Percentiles rank a stretch among this genome's conserved stretches.
Evolutionary conservation across 305 asterid genomes (phyloP).

Genomic region (Solanum hybrid): DNA sequence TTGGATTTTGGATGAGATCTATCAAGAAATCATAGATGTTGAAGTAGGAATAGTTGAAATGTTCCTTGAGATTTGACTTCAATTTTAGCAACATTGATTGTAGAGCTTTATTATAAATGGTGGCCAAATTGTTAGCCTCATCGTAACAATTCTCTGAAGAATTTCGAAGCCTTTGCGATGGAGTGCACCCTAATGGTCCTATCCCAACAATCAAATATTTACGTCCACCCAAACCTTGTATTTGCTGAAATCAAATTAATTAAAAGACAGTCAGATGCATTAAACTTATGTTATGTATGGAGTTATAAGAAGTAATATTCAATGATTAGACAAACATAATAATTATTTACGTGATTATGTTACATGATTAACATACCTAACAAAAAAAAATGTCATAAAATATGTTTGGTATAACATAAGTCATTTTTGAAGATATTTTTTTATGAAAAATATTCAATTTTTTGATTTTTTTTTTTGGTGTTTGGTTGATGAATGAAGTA

Average conservation of each 20-base stretch:
- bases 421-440: not conserved
- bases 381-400: not conserved
- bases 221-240: slow-evolving; percentile 26
- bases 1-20: slow-evolving; percentile 9
- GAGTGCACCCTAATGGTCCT: slow-evolving; percentile 23
- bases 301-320: not conserved
- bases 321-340: not conserved
- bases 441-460: not conserved
- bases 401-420: not conserved
- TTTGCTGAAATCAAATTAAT: slow-evolving; percentile 4
- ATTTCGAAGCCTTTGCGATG: slow-evolving; percentile 11
- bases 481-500: not conserved
- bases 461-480: not conserved
- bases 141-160: slow-evolving; percentile 17
- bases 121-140: slow-evolving; percentile 32
- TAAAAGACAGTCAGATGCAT: not conserved
- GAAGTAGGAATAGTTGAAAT: slow-evolving; percentile 39
- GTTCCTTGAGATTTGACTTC: slow-evolving; percentile 31
- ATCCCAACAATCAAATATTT: slow-evolving; percentile 19
- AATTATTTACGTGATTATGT: not conserved
- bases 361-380: not conserved
- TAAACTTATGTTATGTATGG: not conserved
- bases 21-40: slow-evolving; percentile 30
- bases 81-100: slow-evolving; percentile 32
- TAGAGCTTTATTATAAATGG: slow-evolving; percentile 18